Conservation (phyloP, 169 alveolate species). For the Plasmodium gallinaceum region DNA sequence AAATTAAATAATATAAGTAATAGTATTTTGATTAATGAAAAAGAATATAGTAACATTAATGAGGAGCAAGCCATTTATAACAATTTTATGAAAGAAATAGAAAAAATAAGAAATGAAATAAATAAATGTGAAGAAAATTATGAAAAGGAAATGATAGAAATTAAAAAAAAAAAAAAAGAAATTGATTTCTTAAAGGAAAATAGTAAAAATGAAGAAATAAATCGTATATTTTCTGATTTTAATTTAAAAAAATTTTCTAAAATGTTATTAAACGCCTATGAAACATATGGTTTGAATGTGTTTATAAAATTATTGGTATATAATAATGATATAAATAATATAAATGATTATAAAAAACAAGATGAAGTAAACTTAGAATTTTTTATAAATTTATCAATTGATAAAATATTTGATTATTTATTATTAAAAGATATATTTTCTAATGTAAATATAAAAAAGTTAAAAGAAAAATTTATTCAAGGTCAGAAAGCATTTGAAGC, state of each 20-base stretch:
- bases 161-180: slow-evolving; percentile 51
- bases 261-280: slow-evolving; percentile 27
- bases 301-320: slow-evolving; percentile 50
- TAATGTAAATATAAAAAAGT: slow-evolving; percentile 33
- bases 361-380: slow-evolving; percentile 48
- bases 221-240: slow-evolving; percentile 35
- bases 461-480: slow-evolving; percentile 65
- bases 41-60: not conserved
- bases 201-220: slow-evolving; percentile 47
- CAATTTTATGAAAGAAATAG: slow-evolving; percentile 37
- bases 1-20: not conserved
- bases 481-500: slow-evolving; percentile 42
- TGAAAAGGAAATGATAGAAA: slow-evolving; percentile 67
- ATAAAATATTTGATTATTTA: slow-evolving; percentile 57
- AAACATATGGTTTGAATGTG: slow-evolving; percentile 35
- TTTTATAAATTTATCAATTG: slow-evolving; percentile 42
- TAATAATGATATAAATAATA: slow-evolving; percentile 13
- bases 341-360: slow-evolving; percentile 17
- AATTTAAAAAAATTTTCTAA: slow-evolving; percentile 14
- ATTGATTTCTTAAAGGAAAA: slow-evolving; percentile 48
- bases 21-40: not conserved
- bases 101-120: slow-evolving; percentile 32
- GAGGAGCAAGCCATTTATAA: slow-evolving; percentile 19
- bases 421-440: slow-evolving; percentile 40
- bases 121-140: slow-evolving; percentile 41